Evolutionary conservation across 1,139 yeast genomes (phyloP).

Genomic region (Pneumocystis jirovecii): DNA sequence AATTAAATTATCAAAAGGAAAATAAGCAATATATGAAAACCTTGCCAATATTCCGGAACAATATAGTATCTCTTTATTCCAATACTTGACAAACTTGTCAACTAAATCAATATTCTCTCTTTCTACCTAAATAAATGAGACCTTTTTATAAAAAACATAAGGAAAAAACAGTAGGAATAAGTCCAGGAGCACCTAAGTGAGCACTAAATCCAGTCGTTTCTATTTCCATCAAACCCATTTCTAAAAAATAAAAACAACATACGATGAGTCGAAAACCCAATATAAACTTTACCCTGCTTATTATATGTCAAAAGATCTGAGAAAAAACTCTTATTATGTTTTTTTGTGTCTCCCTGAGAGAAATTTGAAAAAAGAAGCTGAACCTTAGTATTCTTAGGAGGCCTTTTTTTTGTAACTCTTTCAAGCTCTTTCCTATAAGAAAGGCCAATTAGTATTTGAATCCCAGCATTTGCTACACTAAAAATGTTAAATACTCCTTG

Average conservation of each 20-base stretch:
- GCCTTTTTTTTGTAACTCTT: constrained; percentile 30
- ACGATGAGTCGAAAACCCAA: constrained; percentile 31
- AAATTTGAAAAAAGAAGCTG: constrained; percentile 23
- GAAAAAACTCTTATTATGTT: constrained; percentile 25
- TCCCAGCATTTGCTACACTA: constrained; percentile 4
- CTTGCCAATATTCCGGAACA: constrained; percentile 28
- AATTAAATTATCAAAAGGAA: background rate
- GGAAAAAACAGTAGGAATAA: constrained; percentile 25
- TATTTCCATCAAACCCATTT: background rate
- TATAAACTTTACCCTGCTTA: constrained; percentile 20
- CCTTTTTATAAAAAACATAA: background rate
- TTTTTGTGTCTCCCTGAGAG: constrained; percentile 21
- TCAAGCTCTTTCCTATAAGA: constrained; percentile 24
- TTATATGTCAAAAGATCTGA: constrained; percentile 18
- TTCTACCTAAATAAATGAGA: constrained; percentile 20
- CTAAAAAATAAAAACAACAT: background rate
- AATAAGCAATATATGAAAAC: constrained; percentile 18
- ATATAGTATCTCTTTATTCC: constrained; percentile 29
- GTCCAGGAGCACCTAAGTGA: constrained; percentile 28
- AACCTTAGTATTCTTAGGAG: constrained; percentile 26
- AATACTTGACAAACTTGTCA: constrained; percentile 27
- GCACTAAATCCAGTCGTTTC: constrained; percentile 27
- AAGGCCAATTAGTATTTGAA: constrained; percentile 12
- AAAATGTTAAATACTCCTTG: background rate
- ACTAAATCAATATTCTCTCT: constrained; percentile 32